These are phyloP conservation scores for Chamaenerion angustifolium DNA, from an alignment of 345 rosid genomes.

Conservation along the genomic window DNA sequence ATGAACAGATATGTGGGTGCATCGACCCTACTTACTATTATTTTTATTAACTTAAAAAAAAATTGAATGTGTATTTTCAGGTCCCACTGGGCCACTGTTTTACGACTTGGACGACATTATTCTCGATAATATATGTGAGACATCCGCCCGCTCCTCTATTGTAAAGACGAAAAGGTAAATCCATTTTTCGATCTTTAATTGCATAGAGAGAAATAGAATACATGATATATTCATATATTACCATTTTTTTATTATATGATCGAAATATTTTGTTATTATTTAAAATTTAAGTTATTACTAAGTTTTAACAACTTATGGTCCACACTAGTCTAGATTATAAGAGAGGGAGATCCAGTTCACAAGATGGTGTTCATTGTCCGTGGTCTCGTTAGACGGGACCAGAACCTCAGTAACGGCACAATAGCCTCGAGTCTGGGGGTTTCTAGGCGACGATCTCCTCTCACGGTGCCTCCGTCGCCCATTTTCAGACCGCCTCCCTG, in stretches of 20 bases:
- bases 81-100: constrained; percentile 52
- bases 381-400: constrained; percentile 29
- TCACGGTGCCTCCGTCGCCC: constrained; percentile 55
- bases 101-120: constrained; percentile 44
- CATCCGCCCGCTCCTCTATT: constrained; percentile 35
- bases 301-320: too few relatives aligned
- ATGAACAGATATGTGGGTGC: too few relatives aligned
- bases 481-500: constrained; percentile 34
- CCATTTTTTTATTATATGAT: too few relatives aligned
- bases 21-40: too few relatives aligned
- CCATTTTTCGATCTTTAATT: too few relatives aligned
- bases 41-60: too few relatives aligned
- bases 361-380: constrained; percentile 38
- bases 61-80: too few relatives aligned
- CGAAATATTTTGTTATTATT: too few relatives aligned
- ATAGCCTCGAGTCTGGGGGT: constrained; percentile 30
- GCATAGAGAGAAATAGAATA: too few relatives aligned
- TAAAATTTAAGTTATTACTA: too few relatives aligned
- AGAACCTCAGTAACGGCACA: constrained; percentile 37
- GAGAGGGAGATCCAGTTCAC: constrained; percentile 55
- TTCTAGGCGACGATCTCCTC: constrained; percentile 52
- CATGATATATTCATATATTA: too few relatives aligned
- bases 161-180: constrained; percentile 42
- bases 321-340: constrained; percentile 21
- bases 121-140: constrained; percentile 52